A percentile compares a stretch with the other conserved stretches of the same genome.
phyloP scores from a whole-genome alignment of 2,329 filamentous ascomycete species.

The Zopfia rhizophila region DNA sequence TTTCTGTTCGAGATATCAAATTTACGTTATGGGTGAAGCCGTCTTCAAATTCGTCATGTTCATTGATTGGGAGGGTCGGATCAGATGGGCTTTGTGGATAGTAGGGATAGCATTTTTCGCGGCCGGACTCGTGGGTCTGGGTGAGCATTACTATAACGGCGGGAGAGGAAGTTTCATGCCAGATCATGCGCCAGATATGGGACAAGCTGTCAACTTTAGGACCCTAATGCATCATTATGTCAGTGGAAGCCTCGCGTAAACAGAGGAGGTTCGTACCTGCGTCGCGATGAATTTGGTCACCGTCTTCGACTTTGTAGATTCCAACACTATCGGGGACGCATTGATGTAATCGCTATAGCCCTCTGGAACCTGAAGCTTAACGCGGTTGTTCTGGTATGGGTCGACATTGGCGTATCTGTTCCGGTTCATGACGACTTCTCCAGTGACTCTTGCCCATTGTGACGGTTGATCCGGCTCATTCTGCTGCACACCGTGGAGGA shows the following conservation, averaged over 20 bases:
- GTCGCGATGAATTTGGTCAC: conserved; percentile 83
- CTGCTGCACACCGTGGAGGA: conserved; percentile 56
- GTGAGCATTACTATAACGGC: conserved; percentile 96
- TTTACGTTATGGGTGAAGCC: conserved; percentile 74
- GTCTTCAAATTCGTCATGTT: conserved; percentile 71
- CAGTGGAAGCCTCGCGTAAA: conserved; percentile 1
- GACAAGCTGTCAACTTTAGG: conserved; percentile 79
- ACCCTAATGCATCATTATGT: conserved; percentile 61
- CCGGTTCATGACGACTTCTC: conserved; percentile 67
- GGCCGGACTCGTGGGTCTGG: conserved; percentile 79
- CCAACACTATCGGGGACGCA: conserved; percentile 58
- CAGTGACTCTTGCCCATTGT: conserved; percentile 68
- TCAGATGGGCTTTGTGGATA: conserved; percentile 68
- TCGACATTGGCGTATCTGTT: conserved; percentile 93
- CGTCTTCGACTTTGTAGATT: conserved; percentile 52
- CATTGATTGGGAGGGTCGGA: conserved; percentile 65
- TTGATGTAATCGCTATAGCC: conserved; percentile 67
- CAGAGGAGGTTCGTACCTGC: conserved; percentile 61
- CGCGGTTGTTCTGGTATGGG: conserved; percentile 86
- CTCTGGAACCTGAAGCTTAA: conserved; percentile 81
- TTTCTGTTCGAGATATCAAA: conserved; percentile 65
- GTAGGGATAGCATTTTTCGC: conserved; percentile 90
- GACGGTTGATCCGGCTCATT: conserved; percentile 58
- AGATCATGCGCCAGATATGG: conserved; percentile 96
- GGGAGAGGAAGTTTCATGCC: conserved; percentile 75